phyloP scores from a whole-genome alignment of 768 basidiomycete species.

The Pleurotus eryngii region DNA sequence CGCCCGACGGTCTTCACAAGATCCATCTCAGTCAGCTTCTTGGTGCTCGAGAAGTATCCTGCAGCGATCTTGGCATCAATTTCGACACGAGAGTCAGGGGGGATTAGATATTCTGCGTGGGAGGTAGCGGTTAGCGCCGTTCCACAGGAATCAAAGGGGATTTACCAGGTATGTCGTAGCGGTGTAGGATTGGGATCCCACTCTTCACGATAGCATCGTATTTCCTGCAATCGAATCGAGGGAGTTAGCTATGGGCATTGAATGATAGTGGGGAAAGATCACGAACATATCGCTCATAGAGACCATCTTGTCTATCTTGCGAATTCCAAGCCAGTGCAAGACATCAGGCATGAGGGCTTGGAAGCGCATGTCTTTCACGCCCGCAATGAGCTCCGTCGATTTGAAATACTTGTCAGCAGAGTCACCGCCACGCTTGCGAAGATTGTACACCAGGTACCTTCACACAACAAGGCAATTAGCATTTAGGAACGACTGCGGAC shows the following conservation, averaged over 20 bases:
- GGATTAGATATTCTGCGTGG: conserved; percentile 72
- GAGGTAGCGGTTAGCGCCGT: neutral
- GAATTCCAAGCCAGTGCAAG: conserved; percentile 91
- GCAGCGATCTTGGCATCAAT: conserved; percentile 96
- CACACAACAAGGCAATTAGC: neutral
- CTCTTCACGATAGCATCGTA: conserved; percentile 90
- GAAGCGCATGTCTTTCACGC: conserved; percentile 97
- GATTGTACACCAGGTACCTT: conserved; percentile 93
- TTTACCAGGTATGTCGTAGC: conserved; percentile 86
- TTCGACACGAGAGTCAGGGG: conserved; percentile 87
- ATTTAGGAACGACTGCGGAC: neutral
- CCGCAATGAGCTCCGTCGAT: conserved; percentile 89
- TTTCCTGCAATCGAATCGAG: conserved; percentile 51
- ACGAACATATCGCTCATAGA: conserved; percentile 83
- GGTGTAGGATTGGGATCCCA: conserved; percentile 75
- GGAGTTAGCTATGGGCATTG: no score
- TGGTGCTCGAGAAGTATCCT: conserved; percentile 86
- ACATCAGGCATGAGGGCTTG: conserved; percentile 94
- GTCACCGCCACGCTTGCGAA: conserved; percentile 93
- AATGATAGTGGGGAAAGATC: neutral
- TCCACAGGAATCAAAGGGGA: no score
- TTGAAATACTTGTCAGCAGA: conserved; percentile 93
- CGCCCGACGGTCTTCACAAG: conserved; percentile 83
- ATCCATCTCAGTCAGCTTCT: conserved; percentile 74
- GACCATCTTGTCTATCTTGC: conserved; percentile 85